Base-by-base conservation (phyloP, 441 rosid genomes). In the Mallotus japonicus region DNA sequence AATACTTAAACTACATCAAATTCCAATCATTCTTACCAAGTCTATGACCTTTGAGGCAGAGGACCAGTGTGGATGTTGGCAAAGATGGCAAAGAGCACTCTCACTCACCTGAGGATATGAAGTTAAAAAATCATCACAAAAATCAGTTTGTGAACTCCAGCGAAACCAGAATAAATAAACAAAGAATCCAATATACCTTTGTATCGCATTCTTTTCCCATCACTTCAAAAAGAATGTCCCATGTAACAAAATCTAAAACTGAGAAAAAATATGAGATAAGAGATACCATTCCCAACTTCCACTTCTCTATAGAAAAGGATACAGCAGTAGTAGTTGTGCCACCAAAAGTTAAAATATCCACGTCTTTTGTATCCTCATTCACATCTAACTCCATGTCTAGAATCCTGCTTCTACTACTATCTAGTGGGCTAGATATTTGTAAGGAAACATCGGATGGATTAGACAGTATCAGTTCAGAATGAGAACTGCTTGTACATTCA, bases 321-420 rank as follows among this genome's bases (percentile, higher is more conserved):
- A 81, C 46, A 65, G 88, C 75, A 47, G 80, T 24, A 69, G 84
- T 76, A 83, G 80, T 73, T 73, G 78, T 86, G 59, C 92, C 94
- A 72, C 87, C 81, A 63, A 79, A 85, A 61, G 83, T 71, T 69
- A 85, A 71, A 56, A 86, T 77, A 81, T 88, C 90, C n/a, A 84
- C 78, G 81, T 87, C 92, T 72, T 86, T 87, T 19, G 77, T 68
- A 78, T 87, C 94, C 75, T 84, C 92, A 81, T 76, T 79, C 74
- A 81, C 80, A 87, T 95, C 98, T 68, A 95, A 85, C 70, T 95
- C 98, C 91, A 91, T 79, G 73, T 93, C 98, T 84, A 91, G 67
- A 82, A 90, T 90, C 78, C 92, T 86, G 79, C 86, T 84, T 77
- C 57, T 76, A 73, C 72, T 75, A 55, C 70, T 77, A 79, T 62